Evolutionary conservation across 2,329 filamentous ascomycete species (phyloP).

Genomic region (Fusarium succisae): DNA sequence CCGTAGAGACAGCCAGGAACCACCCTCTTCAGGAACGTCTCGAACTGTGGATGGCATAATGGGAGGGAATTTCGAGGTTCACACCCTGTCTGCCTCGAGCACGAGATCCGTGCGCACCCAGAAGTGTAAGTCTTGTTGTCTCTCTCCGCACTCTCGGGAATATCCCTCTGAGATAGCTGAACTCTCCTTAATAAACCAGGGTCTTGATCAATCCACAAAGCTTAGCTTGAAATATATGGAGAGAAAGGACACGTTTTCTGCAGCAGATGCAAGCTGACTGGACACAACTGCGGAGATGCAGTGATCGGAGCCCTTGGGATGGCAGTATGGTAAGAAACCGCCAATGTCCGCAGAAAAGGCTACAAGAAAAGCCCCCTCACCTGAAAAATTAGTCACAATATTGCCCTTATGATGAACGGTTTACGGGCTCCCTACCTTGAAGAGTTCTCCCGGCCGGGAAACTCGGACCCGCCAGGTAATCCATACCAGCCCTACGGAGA

Average conservation of each 20-base stretch:
- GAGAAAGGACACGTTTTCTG: slow-evolving; percentile 2
- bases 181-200: neutral
- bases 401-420: neutral
- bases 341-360: neutral
- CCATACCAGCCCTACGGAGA: slow-evolving; percentile 13
- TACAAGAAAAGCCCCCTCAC: neutral
- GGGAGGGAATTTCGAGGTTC: slow-evolving; percentile 11
- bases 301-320: neutral
- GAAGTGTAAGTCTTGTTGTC: slow-evolving; percentile 12
- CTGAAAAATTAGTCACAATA: neutral
- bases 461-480: slow-evolving; percentile 8
- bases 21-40: slow-evolving; percentile 31
- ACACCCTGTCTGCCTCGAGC: slow-evolving; percentile 9
- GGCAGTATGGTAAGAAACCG: neutral
- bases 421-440: neutral
- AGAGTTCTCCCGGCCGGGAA: slow-evolving; percentile 2
- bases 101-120: slow-evolving; percentile 29
- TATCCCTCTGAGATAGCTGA: slow-evolving; percentile 15
- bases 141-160: neutral
- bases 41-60: slow-evolving; percentile 16
- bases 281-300: neutral
- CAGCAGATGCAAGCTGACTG: neutral
- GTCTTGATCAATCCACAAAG: neutral
- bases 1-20: slow-evolving; percentile 12
- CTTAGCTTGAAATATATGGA: neutral